Evolutionary conservation across 306 rosid species (phyloP).

Genomic region (Dryas octopetala): DNA sequence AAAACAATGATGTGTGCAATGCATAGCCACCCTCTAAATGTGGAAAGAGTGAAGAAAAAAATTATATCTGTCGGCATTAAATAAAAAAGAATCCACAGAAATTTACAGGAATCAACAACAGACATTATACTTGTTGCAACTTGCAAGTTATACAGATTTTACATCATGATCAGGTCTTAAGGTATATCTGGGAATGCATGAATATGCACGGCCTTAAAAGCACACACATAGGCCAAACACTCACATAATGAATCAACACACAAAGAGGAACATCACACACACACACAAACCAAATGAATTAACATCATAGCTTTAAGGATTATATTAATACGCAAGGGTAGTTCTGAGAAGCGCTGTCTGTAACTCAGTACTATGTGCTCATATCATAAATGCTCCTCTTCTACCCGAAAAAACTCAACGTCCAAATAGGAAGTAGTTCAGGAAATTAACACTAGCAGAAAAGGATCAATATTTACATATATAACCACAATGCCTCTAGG

Average conservation of each 20-base stretch:
- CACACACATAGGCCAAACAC: background rate
- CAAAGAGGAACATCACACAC: background rate
- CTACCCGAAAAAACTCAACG: background rate
- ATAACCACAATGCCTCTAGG: background rate
- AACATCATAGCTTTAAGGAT: background rate
- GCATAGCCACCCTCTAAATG: background rate
- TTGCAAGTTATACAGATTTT: too few relatives aligned
- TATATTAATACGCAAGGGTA: background rate
- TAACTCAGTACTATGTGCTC: background rate
- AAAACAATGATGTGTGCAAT: background rate
- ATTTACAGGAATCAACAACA: background rate
- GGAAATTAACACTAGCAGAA: background rate
- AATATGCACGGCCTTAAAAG: background rate
- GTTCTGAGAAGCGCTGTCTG: background rate
- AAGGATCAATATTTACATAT: background rate
- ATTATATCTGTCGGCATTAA: background rate
- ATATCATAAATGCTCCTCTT: background rate
- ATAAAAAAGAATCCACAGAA: background rate
- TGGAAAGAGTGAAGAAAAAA: background rate
- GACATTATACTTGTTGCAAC: background rate
- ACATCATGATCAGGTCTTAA: too few relatives aligned
- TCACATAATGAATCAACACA: constrained; percentile 2
- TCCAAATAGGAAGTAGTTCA: background rate
- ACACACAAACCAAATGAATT: background rate
- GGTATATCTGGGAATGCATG: background rate